These are phyloP conservation scores for Fusarium caatingaense DNA, from an alignment of 2,329 filamentous ascomycete species.

Conservation along the genomic window DNA sequence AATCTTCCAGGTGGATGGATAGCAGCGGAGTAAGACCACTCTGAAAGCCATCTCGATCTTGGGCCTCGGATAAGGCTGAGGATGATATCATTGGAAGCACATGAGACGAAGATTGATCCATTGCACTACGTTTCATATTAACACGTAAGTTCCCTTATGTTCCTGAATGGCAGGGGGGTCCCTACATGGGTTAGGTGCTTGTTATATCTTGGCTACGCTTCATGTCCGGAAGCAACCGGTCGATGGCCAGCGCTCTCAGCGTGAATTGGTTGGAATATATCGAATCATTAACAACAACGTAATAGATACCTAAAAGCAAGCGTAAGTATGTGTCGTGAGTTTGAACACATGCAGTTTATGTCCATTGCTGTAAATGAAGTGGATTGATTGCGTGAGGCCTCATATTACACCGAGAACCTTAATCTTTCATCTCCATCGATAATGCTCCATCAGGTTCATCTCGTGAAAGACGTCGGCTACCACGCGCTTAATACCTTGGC, in stretches of 20 bases:
- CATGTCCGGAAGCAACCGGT: conserved; percentile 22
- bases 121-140: conserved; percentile 30
- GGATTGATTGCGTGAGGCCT: conserved; percentile 4
- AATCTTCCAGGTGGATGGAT: neutral
- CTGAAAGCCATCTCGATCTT: neutral
- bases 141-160: neutral
- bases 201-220: conserved; percentile 20
- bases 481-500: neutral
- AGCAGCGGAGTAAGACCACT: neutral
- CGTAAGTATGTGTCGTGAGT: neutral
- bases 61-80: conserved; percentile 18
- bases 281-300: neutral
- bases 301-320: neutral
- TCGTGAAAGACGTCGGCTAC: neutral
- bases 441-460: neutral
- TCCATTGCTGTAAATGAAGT: neutral
- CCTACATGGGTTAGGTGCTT: conserved; percentile 17
- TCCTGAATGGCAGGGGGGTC: conserved; percentile 22
- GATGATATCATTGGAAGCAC: conserved; percentile 26
- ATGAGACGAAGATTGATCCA: conserved; percentile 28
- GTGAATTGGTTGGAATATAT: conserved; percentile 1
- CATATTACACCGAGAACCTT: conserved; percentile 6
- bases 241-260: conserved; percentile 5
- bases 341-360: neutral
- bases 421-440: neutral